Evolutionary conservation across 768 basidiomycete species (phyloP).

Genomic region (Asterophora lycoperdoides): DNA sequence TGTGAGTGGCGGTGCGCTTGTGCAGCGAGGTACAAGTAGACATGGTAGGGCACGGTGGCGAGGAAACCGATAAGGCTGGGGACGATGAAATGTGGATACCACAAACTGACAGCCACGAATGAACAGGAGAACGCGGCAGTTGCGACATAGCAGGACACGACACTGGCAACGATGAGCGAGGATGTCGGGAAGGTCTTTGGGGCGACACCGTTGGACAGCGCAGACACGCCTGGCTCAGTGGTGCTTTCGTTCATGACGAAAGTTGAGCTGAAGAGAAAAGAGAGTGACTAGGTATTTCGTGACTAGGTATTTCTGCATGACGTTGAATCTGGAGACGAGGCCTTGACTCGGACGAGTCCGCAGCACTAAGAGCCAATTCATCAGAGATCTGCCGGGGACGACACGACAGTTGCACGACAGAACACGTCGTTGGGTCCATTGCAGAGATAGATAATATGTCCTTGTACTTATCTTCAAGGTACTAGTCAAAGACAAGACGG

Average conservation of each 20-base stretch:
- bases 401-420: no score
- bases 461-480: no score
- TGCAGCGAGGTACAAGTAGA: slow-evolving; percentile 6
- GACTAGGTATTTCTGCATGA: no score
- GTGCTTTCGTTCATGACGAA: background rate
- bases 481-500: no score
- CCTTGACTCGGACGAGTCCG: background rate
- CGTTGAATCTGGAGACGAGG: background rate
- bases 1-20: background rate
- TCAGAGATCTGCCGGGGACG: no score
- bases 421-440: no score
- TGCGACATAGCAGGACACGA: slow-evolving; percentile 11
- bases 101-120: background rate
- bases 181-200: slow-evolving; percentile 9
- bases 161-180: slow-evolving; percentile 10
- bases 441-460: no score
- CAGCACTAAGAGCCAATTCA: no score
- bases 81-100: slow-evolving; percentile 6
- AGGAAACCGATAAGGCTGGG: slow-evolving; percentile 9
- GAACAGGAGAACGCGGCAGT: slow-evolving; percentile 4
- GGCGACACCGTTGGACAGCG: background rate
- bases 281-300: no score
- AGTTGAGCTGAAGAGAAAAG: no score
- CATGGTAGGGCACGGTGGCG: slow-evolving; percentile 9
- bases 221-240: background rate